A percentile compares a stretch with the other conserved stretches of the same genome.
These are phyloP conservation scores for Murraya paniculata DNA, from an alignment of 345 rosid genomes.

Conservation along the genomic window DNA sequence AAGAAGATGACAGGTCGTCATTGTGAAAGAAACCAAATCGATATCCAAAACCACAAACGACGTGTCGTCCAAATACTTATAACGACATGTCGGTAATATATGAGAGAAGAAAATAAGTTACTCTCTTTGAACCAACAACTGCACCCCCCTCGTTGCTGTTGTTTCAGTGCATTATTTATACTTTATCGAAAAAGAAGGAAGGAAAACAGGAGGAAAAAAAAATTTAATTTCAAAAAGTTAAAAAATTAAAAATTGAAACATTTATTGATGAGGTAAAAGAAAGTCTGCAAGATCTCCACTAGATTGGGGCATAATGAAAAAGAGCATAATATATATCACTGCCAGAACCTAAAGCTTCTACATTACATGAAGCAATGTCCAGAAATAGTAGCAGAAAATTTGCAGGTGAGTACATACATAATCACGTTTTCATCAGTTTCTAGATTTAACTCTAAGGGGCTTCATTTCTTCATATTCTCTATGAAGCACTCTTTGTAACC, in stretches of 20 bases:
- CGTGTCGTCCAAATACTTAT: neutral
- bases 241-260: neutral
- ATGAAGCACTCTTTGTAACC: conserved; percentile 8
- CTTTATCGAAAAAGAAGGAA: neutral
- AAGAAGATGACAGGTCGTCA: neutral
- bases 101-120: neutral
- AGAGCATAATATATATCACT: conserved; percentile 3
- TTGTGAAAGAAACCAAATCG: neutral
- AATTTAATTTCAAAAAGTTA: too few relatives aligned
- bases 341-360: conserved; percentile 17
- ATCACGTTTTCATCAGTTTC: conserved; percentile 16
- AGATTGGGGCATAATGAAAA: conserved; percentile 7
- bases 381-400: conserved; percentile 24
- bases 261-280: neutral
- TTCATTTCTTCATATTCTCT: neutral
- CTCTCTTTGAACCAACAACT: neutral
- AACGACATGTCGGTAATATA: neutral
- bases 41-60: neutral
- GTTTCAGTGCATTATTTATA: conserved; percentile 7
- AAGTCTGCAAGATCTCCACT: conserved; percentile 21
- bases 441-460: neutral
- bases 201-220: neutral
- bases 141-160: neutral
- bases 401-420: conserved; percentile 10
- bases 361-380: conserved; percentile 25